These are phyloP conservation scores for Hanseniaspora singularis DNA, from an alignment of 805 yeast species.

Conservation along the genomic window DNA sequence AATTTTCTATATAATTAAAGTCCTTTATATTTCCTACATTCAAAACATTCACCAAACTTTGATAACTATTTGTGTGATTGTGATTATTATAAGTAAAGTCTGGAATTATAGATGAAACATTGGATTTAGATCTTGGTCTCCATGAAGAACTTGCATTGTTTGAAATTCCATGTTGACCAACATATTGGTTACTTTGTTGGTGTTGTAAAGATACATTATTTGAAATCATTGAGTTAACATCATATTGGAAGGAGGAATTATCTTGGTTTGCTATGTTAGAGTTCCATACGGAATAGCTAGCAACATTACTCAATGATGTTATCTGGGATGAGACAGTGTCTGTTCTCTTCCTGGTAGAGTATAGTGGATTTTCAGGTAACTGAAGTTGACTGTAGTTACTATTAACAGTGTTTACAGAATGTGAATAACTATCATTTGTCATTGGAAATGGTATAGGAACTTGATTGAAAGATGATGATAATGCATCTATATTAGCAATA, in stretches of 20 bases:
- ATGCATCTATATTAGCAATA: not conserved
- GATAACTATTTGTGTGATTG: not conserved
- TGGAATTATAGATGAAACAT: conserved; percentile 27
- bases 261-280: conserved; percentile 20
- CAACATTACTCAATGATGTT: conserved; percentile 23
- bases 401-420: not conserved
- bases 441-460: conserved; percentile 13
- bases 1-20: not conserved
- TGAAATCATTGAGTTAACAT: conserved; percentile 18
- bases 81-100: conserved; percentile 26
- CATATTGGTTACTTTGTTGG: conserved; percentile 16
- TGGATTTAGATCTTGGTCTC: conserved; percentile 27
- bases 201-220: conserved; percentile 20
- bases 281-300: conserved; percentile 19
- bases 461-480: not conserved
- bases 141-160: not conserved
- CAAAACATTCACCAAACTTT: not conserved
- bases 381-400: conserved; percentile 3
- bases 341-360: conserved; percentile 27
- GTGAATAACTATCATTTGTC: not conserved
- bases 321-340: conserved; percentile 29
- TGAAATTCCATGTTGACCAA: not conserved
- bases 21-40: not conserved
- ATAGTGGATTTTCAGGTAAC: conserved; percentile 16
- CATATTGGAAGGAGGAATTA: conserved; percentile 21